phyloP scores from a whole-genome alignment of 2,329 filamentous ascomycete species.

The Penicillium sp. region DNA sequence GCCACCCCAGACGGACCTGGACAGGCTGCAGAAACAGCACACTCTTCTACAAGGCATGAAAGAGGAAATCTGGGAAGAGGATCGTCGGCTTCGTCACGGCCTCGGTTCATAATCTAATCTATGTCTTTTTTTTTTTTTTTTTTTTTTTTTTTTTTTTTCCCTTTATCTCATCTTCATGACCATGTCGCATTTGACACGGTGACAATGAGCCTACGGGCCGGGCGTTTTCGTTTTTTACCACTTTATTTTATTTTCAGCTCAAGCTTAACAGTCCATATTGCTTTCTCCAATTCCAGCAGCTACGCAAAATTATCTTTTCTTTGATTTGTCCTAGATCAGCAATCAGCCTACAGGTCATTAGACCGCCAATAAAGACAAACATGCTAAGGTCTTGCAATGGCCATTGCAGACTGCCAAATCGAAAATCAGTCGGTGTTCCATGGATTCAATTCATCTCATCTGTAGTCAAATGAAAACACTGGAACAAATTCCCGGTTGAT shows the following conservation, averaged over 20 bases:
- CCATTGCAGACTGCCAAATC: no score
- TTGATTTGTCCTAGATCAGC: background rate
- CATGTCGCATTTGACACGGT: background rate
- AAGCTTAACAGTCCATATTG: conserved; percentile 8
- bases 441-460: background rate
- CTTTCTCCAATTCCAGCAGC: background rate
- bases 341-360: no score
- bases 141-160: background rate
- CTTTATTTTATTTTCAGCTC: background rate
- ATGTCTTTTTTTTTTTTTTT: background rate
- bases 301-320: background rate
- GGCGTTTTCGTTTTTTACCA: conserved; percentile 2
- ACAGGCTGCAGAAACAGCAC: conserved; percentile 56
- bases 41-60: conserved; percentile 57
- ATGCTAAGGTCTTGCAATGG: no score
- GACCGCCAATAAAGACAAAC: no score
- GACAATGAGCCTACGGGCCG: conserved; percentile 2
- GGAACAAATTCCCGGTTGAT: conserved; percentile 4
- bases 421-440: no score
- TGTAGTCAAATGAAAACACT: background rate
- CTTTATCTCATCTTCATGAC: conserved; percentile 6
- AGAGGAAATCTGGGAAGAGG: conserved; percentile 54
- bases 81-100: conserved; percentile 36
- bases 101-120: conserved; percentile 14
- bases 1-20: conserved; percentile 52